Conservation (phyloP, 2,329 filamentous ascomycete species). For the Fonsecaea pedrosoi region DNA sequence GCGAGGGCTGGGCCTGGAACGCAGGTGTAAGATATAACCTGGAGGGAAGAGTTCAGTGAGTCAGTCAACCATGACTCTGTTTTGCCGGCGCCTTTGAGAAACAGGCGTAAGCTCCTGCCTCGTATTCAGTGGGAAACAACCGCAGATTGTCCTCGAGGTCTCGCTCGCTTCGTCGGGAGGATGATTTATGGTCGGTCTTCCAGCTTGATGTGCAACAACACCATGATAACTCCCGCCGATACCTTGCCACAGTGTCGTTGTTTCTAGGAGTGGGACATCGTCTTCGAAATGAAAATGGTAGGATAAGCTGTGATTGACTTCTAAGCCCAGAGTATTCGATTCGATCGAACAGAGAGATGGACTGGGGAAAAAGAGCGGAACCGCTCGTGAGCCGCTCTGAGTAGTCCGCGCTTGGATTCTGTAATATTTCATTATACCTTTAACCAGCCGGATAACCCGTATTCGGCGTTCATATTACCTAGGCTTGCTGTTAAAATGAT, state of each 20-base stretch:
- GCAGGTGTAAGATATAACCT: neutral
- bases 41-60: neutral
- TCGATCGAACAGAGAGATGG: neutral
- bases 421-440: neutral
- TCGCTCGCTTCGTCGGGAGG: neutral
- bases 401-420: neutral
- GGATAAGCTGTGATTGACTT: neutral
- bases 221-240: neutral
- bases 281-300: neutral
- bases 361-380: neutral
- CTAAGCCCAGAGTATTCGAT: neutral
- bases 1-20: neutral
- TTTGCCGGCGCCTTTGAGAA: neutral
- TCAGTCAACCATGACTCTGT: slow-evolving; percentile 2
- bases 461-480: neutral
- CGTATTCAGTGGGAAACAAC: neutral
- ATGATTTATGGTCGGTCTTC: neutral
- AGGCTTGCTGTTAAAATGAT: neutral
- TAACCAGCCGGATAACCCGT: neutral
- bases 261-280: neutral
- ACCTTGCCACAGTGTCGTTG: neutral
- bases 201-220: neutral
- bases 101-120: neutral
- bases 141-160: neutral
- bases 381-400: neutral